Evolutionary conservation across 805 yeast species (phyloP), one percentile per base, ranked within the genome.

Genomic region (Allodekkera sacchari): DNA sequence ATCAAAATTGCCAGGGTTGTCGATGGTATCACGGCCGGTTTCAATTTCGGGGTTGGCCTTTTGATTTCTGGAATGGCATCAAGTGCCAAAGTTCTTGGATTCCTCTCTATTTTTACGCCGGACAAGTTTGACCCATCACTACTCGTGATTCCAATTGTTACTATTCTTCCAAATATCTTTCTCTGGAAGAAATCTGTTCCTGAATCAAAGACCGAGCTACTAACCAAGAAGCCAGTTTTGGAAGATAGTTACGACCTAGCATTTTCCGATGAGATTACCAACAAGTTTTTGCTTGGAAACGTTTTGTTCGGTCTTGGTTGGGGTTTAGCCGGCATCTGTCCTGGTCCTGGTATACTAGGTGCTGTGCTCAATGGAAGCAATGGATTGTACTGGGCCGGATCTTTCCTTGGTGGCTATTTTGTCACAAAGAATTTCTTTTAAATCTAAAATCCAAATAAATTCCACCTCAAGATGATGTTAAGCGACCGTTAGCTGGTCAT

Each of bases 301-400:
- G 50, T 50, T 0, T 9, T 67, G 5, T 71, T 71, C 41, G 77
- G 77, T 7, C 10, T 62, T 7, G 77, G 76, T 1, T 71, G 77
- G 77, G 76, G 72, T 1, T 21, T 66, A 3, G 42, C 61, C 1
- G 77, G 77, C 1, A 48, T 68, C 4, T 71, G 76, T 43, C 77
- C 77, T 0, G 76, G 73, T 4, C 74, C 77, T 11, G 77, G 66
- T 0, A 33, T 67, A 1, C 23, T 64, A 1, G 45, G 57, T 8
- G 26, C 49, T 13, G 36, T 52, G 7, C 38, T 53, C 18, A 50
- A 53, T 30, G 50, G 47, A 3, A 4, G 18, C 3, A 30, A 33
- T 17, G 57, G 57, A 12, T 10, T 49, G 7, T 16, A 33, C 4
- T 57, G 67, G 66, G 5, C 44, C 6, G 21, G 17, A 3, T 36